Conservation (phyloP, 2,329 filamentous ascomycete genomes). For the Phaeosphaeriaceae sp. region DNA sequence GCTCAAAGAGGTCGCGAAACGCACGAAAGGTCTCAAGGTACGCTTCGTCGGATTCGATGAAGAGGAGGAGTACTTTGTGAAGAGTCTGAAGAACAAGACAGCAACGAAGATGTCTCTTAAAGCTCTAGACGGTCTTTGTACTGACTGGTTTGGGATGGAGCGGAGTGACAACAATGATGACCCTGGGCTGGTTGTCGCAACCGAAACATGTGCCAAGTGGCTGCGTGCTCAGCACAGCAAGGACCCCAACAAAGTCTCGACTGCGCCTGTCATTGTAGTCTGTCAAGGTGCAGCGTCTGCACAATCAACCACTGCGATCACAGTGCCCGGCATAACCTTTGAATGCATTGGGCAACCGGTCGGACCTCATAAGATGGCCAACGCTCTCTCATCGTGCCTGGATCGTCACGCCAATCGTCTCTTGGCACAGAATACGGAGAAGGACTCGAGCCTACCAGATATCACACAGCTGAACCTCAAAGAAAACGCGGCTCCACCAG, state of each 20-base stretch:
- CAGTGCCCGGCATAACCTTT: constrained; percentile 42
- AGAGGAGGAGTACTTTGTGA: constrained; percentile 39
- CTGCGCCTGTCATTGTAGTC: constrained; percentile 41
- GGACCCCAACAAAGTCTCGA: constrained; percentile 19
- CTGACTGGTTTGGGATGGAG: constrained; percentile 46
- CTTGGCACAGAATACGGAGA: constrained; percentile 14
- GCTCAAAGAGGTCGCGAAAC: constrained; percentile 31
- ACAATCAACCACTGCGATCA: constrained; percentile 44
- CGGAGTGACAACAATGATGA: constrained; percentile 19
- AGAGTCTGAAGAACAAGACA: constrained; percentile 41
- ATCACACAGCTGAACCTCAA: constrained; percentile 34
- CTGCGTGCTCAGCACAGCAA: constrained; percentile 36
- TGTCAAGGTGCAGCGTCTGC: constrained; percentile 45
- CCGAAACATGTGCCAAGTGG: constrained; percentile 38
- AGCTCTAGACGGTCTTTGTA: constrained; percentile 40
- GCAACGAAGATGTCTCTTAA: constrained; percentile 39
- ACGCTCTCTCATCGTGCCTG: constrained; percentile 43
- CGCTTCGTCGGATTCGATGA: constrained; percentile 45
- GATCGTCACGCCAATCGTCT: constrained; percentile 36
- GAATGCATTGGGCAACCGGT: constrained; percentile 47
- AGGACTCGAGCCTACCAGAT: constrained; percentile 18
- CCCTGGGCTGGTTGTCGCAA: constrained; percentile 41
- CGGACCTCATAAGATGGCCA: constrained; percentile 49
- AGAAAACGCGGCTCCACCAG: constrained; percentile 31
- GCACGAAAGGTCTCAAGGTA: constrained; percentile 39